A percentile compares a stretch with the other conserved stretches of the same genome.
These are phyloP conservation scores for Wallemia ichthyophaga DNA, from an alignment of 1,284 basidiomycete species.

Conservation along the genomic window DNA sequence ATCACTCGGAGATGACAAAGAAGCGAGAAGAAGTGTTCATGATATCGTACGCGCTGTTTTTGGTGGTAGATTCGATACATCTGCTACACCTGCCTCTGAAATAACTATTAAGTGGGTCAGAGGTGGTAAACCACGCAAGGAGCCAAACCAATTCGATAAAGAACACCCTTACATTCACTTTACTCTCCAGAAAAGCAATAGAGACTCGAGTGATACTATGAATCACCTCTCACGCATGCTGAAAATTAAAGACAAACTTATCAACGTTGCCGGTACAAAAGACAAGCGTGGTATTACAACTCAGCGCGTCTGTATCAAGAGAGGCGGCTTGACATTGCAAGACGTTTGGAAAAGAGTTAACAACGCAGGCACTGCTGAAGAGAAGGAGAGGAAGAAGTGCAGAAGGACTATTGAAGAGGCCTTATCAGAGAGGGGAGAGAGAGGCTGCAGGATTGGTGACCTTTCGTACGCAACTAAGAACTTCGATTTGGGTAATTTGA, in stretches of 20 bases:
- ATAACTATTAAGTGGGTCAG: not conserved
- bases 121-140: not conserved
- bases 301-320: slow-evolving; percentile 58
- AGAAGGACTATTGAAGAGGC: slow-evolving; percentile 28
- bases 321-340: slow-evolving; percentile 46
- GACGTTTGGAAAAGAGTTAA: slow-evolving; percentile 58
- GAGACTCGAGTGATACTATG: slow-evolving; percentile 86
- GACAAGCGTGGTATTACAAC: slow-evolving; percentile 92
- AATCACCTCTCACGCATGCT: slow-evolving; percentile 44
- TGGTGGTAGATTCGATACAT: not conserved
- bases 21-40: not conserved
- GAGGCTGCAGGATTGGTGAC: slow-evolving; percentile 67
- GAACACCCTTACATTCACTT: slow-evolving; percentile 66
- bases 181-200: slow-evolving; percentile 85
- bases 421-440: slow-evolving; percentile 43
- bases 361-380: slow-evolving; percentile 14
- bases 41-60: not conserved
- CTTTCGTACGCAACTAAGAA: slow-evolving; percentile 43
- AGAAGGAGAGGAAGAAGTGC: slow-evolving; percentile 19
- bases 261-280: slow-evolving; percentile 82
- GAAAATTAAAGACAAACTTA: slow-evolving; percentile 39
- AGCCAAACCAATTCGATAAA: not conserved
- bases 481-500: slow-evolving; percentile 73
- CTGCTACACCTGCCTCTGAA: not conserved
- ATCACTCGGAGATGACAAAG: not conserved